phyloP scores from a whole-genome alignment of 306 rosid species.

The Glycine soja region DNA sequence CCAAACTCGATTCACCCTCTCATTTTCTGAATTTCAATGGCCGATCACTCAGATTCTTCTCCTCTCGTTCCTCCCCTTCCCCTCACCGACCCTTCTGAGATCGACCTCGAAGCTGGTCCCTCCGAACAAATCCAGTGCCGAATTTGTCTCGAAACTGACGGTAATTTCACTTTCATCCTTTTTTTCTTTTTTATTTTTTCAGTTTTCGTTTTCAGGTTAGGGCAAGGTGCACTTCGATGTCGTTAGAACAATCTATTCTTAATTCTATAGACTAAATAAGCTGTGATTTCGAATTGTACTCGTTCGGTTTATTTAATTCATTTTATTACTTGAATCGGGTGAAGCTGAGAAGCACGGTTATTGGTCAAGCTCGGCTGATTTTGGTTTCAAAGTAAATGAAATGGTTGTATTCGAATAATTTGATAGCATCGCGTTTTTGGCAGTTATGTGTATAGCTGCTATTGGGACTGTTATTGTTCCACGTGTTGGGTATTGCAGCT shows the following conservation, averaged over 20 bases:
- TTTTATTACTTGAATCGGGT: neutral
- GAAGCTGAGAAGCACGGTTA: conserved; percentile 4
- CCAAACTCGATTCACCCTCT: neutral
- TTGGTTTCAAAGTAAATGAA: no score
- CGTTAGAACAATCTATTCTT: neutral
- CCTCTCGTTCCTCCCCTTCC: conserved; percentile 80
- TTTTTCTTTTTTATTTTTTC: neutral
- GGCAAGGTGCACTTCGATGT: conserved; percentile 1
- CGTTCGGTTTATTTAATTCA: neutral
- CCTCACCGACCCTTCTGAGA: conserved; percentile 66
- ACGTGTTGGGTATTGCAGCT: conserved; percentile 8
- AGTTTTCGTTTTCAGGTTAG: conserved; percentile 5
- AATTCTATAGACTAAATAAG: neutral
- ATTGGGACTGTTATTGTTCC: neutral
- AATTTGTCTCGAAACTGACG: conserved; percentile 97
- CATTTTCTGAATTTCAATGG: conserved; percentile 59
- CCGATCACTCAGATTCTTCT: conserved; percentile 74
- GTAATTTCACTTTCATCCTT: conserved; percentile 51
- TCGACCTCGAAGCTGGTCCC: conserved; percentile 99
- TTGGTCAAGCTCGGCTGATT: neutral
- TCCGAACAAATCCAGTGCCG: conserved; percentile 96
- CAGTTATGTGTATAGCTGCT: neutral
- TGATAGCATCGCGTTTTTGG: neutral
- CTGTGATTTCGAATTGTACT: neutral
- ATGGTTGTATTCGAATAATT: no score